Evolutionary conservation across 208 protist species (phyloP).

Genomic region (Crithidia expoeki): DNA sequence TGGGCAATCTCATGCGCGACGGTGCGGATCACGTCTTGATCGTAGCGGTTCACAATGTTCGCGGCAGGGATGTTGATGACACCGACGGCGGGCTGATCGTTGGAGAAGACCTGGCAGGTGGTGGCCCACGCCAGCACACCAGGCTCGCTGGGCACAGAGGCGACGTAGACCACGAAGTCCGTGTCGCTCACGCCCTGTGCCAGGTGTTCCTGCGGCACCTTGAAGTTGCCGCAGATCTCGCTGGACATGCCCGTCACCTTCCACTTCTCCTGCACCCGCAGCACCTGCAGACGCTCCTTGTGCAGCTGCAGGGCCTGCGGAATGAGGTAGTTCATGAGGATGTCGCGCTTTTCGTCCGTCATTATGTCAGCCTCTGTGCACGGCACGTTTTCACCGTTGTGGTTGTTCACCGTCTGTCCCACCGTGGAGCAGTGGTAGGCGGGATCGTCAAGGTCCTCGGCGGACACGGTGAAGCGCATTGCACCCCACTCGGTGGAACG

Average conservation of each 20-base stretch:
- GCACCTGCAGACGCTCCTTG: constrained; percentile 53
- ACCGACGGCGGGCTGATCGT: constrained; percentile 39
- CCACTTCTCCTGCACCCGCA: constrained; percentile 23
- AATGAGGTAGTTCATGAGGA: constrained; percentile 40
- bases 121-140: constrained; percentile 44
- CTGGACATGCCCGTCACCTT: constrained; percentile 14
- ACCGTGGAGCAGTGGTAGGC: constrained; percentile 50
- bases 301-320: constrained; percentile 57
- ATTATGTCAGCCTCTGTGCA: constrained; percentile 44
- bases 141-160: constrained; percentile 32
- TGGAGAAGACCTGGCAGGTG: constrained; percentile 35
- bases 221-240: constrained; percentile 1
- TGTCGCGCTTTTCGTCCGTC: constrained; percentile 36
- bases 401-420: constrained; percentile 22
- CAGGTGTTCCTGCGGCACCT: constrained; percentile 33
- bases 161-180: constrained; percentile 79
- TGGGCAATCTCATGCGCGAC: constrained; percentile 86
- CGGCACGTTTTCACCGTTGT: constrained; percentile 13
- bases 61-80: constrained; percentile 59
- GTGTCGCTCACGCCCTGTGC: constrained; percentile 38
- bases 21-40: constrained; percentile 20
- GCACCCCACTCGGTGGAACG: constrained; percentile 25
- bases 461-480: constrained; percentile 52
- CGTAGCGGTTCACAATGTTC: constrained; percentile 20
- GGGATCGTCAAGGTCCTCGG: constrained; percentile 35